Evolutionary conservation across 805 yeast genomes (phyloP).

Genomic region (Candida morakotiae): DNA sequence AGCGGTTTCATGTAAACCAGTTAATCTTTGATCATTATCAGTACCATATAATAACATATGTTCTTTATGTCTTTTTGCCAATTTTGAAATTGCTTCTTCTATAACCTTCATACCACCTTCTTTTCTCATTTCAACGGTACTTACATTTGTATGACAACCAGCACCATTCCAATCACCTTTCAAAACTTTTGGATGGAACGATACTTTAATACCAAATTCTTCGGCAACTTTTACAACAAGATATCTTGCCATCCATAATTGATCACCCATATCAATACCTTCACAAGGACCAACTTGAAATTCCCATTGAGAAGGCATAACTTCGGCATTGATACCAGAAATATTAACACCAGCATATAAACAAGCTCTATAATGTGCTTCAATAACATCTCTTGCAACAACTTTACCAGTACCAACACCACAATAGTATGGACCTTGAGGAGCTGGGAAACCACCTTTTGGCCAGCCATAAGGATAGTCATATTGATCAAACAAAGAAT

Average conservation of each 20-base stretch:
- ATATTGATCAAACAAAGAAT: constrained; percentile 88
- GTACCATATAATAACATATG: constrained; percentile 93
- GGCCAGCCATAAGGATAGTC: constrained; percentile 98
- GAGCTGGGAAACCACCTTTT: constrained; percentile 99
- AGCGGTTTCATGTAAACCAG: constrained; percentile 99
- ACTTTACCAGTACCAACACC: constrained; percentile 99
- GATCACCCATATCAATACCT: constrained; percentile 96
- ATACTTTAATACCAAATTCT: constrained; percentile 97
- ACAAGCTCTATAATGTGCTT: constrained; percentile 99
- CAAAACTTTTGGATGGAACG: constrained; percentile 98
- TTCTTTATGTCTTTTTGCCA: constrained; percentile 94
- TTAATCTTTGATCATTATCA: constrained; percentile 92
- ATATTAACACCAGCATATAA: constrained; percentile 85
- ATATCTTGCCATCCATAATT: constrained; percentile 94
- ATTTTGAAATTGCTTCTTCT: constrained; percentile 87
- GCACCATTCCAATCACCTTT: constrained; percentile 99
- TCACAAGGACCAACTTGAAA: constrained; percentile 98
- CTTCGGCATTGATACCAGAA: constrained; percentile 98
- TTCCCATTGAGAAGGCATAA: constrained; percentile 99
- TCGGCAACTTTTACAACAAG: constrained; percentile 92
- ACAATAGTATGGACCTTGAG: constrained; percentile 99
- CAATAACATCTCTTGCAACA: constrained; percentile 95
- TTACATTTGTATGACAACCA: constrained; percentile 99
- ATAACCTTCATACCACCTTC: constrained; percentile 96
- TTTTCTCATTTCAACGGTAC: constrained; percentile 84